These are phyloP conservation scores for Melastoma malabathricum DNA, from an alignment of 345 rosid species.

Conservation along the genomic window DNA sequence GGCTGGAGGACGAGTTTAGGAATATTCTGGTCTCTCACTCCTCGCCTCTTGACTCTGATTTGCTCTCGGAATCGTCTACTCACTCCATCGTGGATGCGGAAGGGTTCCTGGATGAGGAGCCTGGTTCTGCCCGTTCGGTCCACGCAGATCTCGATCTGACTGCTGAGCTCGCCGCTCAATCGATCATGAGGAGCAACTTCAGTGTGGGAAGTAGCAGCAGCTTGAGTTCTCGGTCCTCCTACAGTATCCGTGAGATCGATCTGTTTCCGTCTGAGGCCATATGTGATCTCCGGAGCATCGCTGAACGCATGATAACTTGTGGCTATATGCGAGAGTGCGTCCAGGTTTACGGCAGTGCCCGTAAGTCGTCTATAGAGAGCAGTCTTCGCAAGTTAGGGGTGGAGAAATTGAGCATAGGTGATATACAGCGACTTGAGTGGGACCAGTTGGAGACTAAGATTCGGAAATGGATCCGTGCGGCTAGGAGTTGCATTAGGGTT, in stretches of 20 bases:
- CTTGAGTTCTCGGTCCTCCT: conserved; percentile 54
- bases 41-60: conserved; percentile 51
- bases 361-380: conserved; percentile 75
- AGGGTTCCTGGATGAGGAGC: conserved; percentile 5
- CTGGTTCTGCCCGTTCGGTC: background rate
- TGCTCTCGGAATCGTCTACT: conserved; percentile 26
- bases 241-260: conserved; percentile 80
- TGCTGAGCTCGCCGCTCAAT: conserved; percentile 4
- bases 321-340: conserved; percentile 79
- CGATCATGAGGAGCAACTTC: conserved; percentile 6
- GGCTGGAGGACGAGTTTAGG: conserved; percentile 92
- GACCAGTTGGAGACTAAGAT: conserved; percentile 65
- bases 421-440: conserved; percentile 78
- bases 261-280: conserved; percentile 65
- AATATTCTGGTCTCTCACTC: conserved; percentile 54
- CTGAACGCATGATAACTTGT: conserved; percentile 63
- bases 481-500: conserved; percentile 58
- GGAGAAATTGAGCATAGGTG: conserved; percentile 88
- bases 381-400: conserved; percentile 57
- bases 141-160: conserved; percentile 4
- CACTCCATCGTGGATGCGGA: conserved; percentile 4
- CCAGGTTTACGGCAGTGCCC: conserved; percentile 78
- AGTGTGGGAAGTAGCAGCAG: conserved; percentile 2
- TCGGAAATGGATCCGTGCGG: conserved; percentile 82
- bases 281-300: conserved; percentile 53